Evolutionary conservation across 257 asterid genomes (phyloP), one percentile per base, ranked within the genome.

Genomic region (Fraxinus cuspidata): DNA sequence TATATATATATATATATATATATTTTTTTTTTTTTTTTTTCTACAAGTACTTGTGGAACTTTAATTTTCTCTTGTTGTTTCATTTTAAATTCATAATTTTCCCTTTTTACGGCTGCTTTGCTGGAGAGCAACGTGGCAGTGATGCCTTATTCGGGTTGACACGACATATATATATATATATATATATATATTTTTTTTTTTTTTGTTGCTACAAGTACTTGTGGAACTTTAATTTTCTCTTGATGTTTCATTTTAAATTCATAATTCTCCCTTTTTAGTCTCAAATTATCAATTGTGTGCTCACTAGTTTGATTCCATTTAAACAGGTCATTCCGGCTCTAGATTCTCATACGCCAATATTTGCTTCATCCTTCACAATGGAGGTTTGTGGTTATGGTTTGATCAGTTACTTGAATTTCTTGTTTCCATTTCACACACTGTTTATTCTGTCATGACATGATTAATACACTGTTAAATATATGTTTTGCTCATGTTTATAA

Each of bases 331-430:
- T 96, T 81, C 99, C 98, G 63, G 97, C 98, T 75, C 82, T 96
- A 86, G 99, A 96, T 90, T 53, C 96, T 31, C 88, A 82, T 63
- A 96, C 98, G 25, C 98, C 99, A 65, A 92, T 96, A 83, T 96
- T 89, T 84, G 93, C 99, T 68, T 93, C 99, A 2, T 96, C 99
- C 77, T 96, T 93, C 89, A 93, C 99, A 1, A 89, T 96, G 97
- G 97, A 96, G 99, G 99, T 95, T 78, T 74, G 96, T 78, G 64
- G 75, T 77, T 65, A 18, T 28, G 66, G 49, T 76, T 74, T 65
- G 11, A 35, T 29, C 31, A 71, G 25, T 42, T 34, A 18, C 70
- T 81, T 78, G 58, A 68, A 25, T 68, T 74, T 77, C 60, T 60
- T 72, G 29, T 28, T 71, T 73, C 51, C 60, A 73, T 42, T 71